Evolutionary conservation across 2,329 filamentous ascomycete species (phyloP), one percentile per base, ranked within the genome.

Genomic region (Nigrospora osmanthi): DNA sequence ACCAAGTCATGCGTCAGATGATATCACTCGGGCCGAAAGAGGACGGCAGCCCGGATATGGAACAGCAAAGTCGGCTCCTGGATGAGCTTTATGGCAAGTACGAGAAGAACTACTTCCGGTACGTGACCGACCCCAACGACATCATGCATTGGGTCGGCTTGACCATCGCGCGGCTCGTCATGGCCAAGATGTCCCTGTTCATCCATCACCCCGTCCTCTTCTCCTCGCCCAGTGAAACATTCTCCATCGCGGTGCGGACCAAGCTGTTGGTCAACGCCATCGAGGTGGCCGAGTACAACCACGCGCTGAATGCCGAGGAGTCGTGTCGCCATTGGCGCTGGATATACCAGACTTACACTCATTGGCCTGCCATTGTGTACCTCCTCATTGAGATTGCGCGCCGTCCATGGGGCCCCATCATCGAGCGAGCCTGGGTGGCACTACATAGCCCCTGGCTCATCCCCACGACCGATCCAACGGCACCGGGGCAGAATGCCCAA

Each of bases 151-250:
- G 70, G 69, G 63, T 68, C 0, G 54, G 54, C 1, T 48, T 68
- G 4, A 85, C 84, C 28, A 72, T 87, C 19, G 75, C 80, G 3
- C 78, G 85, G 11, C 70, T 91, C 31, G 80, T 90, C 49, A 78
- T 89, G 65, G 81, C 82, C 43, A 91, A 89, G 63, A 80, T 89
- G 70, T 87, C 83, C 67, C 72, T 93, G 33, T 75, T 89, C 48
- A 75, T 88, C 3, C 86, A 91, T 55, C 82, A 91, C 53, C 85
- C 86, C 0, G 74, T 84, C 55, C 79, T 85, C 31, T 76, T 81
- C 42, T 72, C 74, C 32, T 75, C 80, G 23, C 71, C 73, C 11
- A 72, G 71, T n/a, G 63, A 70, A 10, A 72, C 70, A 23, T 68
- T 85, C 9, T 75, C 79, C 0, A 72, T 77, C 41, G 81, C 82